phyloP scores from a whole-genome alignment of 352 stramenopile species.

The Hyaloperonospora arabidopsidis region DNA sequence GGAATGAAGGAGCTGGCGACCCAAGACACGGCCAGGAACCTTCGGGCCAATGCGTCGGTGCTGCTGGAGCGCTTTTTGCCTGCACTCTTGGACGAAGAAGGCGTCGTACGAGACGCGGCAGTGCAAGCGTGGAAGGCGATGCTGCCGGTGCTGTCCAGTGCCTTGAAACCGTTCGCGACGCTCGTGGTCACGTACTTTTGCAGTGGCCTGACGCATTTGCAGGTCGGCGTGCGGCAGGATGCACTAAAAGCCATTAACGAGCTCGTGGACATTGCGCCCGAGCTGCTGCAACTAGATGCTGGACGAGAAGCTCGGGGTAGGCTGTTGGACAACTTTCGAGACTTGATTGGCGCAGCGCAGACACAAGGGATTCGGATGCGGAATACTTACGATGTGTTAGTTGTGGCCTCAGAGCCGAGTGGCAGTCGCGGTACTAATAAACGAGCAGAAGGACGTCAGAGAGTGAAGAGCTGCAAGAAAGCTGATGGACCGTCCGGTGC shows the following conservation, averaged over 20 bases:
- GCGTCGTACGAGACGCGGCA: constrained; percentile 64
- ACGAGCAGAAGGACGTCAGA: constrained; percentile 6
- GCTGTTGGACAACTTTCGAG: constrained; percentile 73
- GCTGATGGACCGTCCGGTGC: constrained; percentile 36
- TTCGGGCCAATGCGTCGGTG: constrained; percentile 63
- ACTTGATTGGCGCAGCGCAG: constrained; percentile 55
- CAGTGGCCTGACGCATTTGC: constrained; percentile 71
- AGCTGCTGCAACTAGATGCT: constrained; percentile 48
- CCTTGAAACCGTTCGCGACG: constrained; percentile 56
- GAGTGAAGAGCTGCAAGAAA: constrained; percentile 28
- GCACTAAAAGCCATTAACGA: constrained; percentile 60
- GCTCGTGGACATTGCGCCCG: constrained; percentile 49
- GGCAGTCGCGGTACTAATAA: constrained; percentile 8
- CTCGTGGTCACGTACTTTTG: constrained; percentile 74
- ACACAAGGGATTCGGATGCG: constrained; percentile 67
- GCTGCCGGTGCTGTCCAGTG: constrained; percentile 42
- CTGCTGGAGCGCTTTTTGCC: constrained; percentile 74
- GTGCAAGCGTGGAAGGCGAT: constrained; percentile 61
- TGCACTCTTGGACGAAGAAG: constrained; percentile 69
- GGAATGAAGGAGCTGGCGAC: constrained; percentile 54
- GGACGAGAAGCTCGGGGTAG: constrained; percentile 47
- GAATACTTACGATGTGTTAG: constrained; percentile 69
- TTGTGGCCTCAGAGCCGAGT: constrained; percentile 10
- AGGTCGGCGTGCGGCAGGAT: constrained; percentile 68
- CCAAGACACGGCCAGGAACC: constrained; percentile 37